Evolutionary conservation across 192 early-diverging fungal species (phyloP).

Genomic region (Funneliformis geosporum): DNA sequence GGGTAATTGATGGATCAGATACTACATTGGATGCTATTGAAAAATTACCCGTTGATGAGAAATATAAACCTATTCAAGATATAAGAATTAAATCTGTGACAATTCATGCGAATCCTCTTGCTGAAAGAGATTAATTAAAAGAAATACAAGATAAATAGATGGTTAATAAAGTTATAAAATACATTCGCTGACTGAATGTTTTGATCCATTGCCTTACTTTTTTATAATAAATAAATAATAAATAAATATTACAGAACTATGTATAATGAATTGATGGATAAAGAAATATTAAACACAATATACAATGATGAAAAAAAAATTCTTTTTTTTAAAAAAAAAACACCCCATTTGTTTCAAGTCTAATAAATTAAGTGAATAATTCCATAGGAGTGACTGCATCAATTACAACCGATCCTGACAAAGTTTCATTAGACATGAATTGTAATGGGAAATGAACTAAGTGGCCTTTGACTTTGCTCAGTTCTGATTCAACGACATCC

Average conservation of each 20-base stretch:
- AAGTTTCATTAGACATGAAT: conserved; percentile 39
- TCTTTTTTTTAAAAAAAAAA: too few relatives aligned
- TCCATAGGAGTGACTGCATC: conserved; percentile 57
- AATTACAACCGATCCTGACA: conserved; percentile 38
- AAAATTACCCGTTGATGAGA: conserved; percentile 81
- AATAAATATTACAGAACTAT: too few relatives aligned
- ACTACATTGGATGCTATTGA: conserved; percentile 84
- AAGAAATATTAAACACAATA: too few relatives aligned
- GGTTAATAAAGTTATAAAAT: too few relatives aligned
- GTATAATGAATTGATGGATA: too few relatives aligned
- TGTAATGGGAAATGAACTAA: conserved; percentile 42
- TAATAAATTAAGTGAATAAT: conserved; percentile 54
- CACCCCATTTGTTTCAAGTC: too few relatives aligned
- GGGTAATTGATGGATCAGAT: conserved; percentile 86
- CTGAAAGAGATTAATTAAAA: conserved; percentile 55
- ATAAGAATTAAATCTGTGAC: conserved; percentile 75
- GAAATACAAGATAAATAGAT: background rate
- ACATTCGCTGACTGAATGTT: too few relatives aligned
- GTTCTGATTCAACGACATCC: conserved; percentile 39
- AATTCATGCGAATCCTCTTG: conserved; percentile 94
- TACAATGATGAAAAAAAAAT: too few relatives aligned
- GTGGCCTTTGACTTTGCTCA: conserved; percentile 48
- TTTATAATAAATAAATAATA: too few relatives aligned
- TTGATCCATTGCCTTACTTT: too few relatives aligned
- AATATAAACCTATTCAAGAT: conserved; percentile 77